A percentile compares a stretch with the other conserved stretches of the same genome.
Conservation (phyloP, 768 basidiomycete species). For the Mycena galericulata region DNA sequence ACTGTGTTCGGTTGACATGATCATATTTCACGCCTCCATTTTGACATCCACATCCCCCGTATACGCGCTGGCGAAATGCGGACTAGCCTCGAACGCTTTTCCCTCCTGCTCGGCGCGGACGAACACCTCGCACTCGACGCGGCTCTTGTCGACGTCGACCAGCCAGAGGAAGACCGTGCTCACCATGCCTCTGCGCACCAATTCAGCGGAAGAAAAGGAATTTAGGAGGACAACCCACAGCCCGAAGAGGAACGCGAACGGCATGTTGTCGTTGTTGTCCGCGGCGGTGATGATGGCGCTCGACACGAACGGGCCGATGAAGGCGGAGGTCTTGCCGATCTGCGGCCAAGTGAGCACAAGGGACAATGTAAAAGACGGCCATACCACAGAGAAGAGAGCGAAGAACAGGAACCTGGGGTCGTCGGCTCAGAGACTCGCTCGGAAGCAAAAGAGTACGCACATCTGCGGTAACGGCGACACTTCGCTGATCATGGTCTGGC, state of each 20-base stretch:
- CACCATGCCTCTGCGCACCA: constrained; percentile 54
- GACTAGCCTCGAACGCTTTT: constrained; percentile 45
- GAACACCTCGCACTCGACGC: constrained; percentile 72
- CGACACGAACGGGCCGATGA: constrained; percentile 81
- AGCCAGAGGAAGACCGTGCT: constrained; percentile 72
- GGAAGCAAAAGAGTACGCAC: constrained; percentile 47
- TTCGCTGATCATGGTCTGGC: constrained; percentile 87
- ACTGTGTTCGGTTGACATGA: too few relatives aligned
- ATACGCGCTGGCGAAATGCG: constrained; percentile 37
- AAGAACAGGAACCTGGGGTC: constrained; percentile 73
- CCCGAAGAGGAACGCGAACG: constrained; percentile 79
- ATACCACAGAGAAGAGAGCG: constrained; percentile 77
- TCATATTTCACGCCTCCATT: constrained; percentile 18
- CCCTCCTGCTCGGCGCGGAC: constrained; percentile 62
- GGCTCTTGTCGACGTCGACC: constrained; percentile 75
- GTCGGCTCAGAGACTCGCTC: background rate
- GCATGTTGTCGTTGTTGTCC: constrained; percentile 78
- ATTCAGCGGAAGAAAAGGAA: background rate
- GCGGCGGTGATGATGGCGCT: constrained; percentile 80
- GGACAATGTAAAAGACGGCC: background rate
- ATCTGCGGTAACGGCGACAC: constrained; percentile 80
- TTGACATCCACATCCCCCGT: constrained; percentile 35
- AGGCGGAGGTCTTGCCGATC: constrained; percentile 82
- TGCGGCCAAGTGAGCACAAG: constrained; percentile 31
- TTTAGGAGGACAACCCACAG: constrained; percentile 60